phyloP scores from a whole-genome alignment of 768 basidiomycete species.

The Tylopilus sp. region DNA sequence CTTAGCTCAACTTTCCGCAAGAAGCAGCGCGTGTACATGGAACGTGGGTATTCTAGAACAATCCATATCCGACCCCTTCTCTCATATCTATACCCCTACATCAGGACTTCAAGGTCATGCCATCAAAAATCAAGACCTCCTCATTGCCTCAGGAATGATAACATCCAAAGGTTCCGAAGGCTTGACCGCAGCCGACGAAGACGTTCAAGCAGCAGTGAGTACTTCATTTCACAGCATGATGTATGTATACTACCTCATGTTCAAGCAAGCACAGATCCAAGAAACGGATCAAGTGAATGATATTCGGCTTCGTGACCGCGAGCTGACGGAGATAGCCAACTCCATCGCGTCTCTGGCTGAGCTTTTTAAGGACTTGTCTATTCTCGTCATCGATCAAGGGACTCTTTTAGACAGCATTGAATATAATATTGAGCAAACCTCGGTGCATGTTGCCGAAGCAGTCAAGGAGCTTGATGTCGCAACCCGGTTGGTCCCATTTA shows the following conservation, averaged over 20 bases:
- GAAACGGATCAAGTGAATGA: conserved; percentile 39
- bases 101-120: conserved; percentile 95
- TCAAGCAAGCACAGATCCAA: conserved; percentile 32
- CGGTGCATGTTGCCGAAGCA: conserved; percentile 75
- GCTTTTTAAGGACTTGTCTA: conserved; percentile 92
- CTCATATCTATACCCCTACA: conserved; percentile 14
- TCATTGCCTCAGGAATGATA: conserved; percentile 85
- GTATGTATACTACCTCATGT: conserved; percentile 9
- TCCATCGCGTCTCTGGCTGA: conserved; percentile 91
- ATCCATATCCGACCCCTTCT: conserved; percentile 6
- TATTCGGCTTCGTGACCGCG: conserved; percentile 53
- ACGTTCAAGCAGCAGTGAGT: conserved; percentile 81
- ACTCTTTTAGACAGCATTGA: conserved; percentile 95
- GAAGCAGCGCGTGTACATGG: conserved; percentile 98
- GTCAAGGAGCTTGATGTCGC: conserved; percentile 83
- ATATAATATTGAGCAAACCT: conserved; percentile 95
- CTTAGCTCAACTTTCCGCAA: conserved; percentile 90
- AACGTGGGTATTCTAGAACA: conserved; percentile 61
- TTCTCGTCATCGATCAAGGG: conserved; percentile 95
- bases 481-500: conserved; percentile 54
- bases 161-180: conserved; percentile 80
- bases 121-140: conserved; percentile 93
- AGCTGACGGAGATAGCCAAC: conserved; percentile 86
- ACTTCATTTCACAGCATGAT: conserved; percentile 15
- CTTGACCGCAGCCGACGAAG: conserved; percentile 84